phyloP scores from a whole-genome alignment of 495 filamentous ascomycete genomes.

The Podospora australis region DNA sequence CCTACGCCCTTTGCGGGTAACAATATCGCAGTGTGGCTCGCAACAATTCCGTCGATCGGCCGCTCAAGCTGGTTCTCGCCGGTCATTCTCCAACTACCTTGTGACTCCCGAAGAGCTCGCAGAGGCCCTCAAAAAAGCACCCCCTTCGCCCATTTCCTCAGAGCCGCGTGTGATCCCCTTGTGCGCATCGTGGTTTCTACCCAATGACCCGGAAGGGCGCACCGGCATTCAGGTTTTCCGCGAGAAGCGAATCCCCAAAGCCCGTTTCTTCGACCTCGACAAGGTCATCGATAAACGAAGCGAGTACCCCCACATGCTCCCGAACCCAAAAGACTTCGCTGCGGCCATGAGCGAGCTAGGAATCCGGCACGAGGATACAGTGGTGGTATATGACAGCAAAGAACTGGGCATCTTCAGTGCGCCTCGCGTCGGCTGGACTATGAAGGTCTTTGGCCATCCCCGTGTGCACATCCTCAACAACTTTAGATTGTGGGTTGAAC shows the following conservation, averaged over 20 bases:
- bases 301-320: constrained; percentile 96
- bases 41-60: constrained; percentile 11
- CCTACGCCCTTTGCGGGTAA: constrained; percentile 31
- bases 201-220: constrained; percentile 67
- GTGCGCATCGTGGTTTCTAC: constrained; percentile 93
- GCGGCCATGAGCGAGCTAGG: constrained; percentile 82
- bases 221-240: constrained; percentile 72
- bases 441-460: constrained; percentile 84
- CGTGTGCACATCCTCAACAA: constrained; percentile 90
- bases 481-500: constrained; percentile 80
- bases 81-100: constrained; percentile 68
- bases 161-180: constrained; percentile 77
- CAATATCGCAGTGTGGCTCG: constrained; percentile 24
- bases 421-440: constrained; percentile 87
- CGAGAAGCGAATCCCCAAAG: constrained; percentile 69
- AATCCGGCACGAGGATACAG: constrained; percentile 74
- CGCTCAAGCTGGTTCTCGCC: constrained; percentile 17
- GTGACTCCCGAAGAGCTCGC: constrained; percentile 78
- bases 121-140: constrained; percentile 69
- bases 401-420: constrained; percentile 91
- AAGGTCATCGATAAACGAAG: constrained; percentile 78
- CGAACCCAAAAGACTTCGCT: constrained; percentile 69
- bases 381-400: constrained; percentile 87
- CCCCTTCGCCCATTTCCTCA: constrained; percentile 64
- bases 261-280: constrained; percentile 97